phyloP scores from a whole-genome alignment of 2,329 filamentous ascomycete species.

The Emericellopsis cladophorae region DNA sequence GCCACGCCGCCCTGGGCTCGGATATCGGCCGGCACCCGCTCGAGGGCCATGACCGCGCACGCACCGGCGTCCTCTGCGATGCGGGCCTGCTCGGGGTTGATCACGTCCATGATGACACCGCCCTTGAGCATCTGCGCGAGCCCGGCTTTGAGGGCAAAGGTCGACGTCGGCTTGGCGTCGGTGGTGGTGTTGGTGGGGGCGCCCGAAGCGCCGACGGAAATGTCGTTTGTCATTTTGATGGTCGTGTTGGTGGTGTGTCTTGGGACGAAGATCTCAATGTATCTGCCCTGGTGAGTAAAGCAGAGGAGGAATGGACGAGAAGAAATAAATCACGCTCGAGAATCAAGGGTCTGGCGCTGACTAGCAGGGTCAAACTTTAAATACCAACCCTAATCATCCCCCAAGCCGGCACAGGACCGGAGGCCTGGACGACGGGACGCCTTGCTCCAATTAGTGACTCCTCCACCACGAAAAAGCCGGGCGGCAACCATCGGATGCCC shows the following conservation, averaged over 20 bases:
- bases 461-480: neutral
- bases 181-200: constrained; percentile 13
- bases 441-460: too few relatives aligned
- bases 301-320: neutral
- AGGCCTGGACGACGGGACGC: too few relatives aligned
- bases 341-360: too few relatives aligned
- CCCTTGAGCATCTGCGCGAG: constrained; percentile 98
- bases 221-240: constrained; percentile 21
- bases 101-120: constrained; percentile 98
- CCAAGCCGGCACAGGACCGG: too few relatives aligned
- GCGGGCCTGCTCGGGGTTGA: constrained; percentile 83
- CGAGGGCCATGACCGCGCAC: constrained; percentile 94
- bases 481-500: neutral
- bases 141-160: constrained; percentile 87
- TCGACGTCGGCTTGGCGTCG: constrained; percentile 27
- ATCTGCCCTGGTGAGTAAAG: neutral
- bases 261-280: neutral
- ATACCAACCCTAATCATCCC: too few relatives aligned
- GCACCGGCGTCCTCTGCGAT: constrained; percentile 97
- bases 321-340: too few relatives aligned
- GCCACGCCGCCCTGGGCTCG: constrained; percentile 84
- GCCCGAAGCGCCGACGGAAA: constrained; percentile 6
- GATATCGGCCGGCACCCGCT: constrained; percentile 95
- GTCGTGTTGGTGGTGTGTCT: neutral
- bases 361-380: neutral